phyloP scores from a whole-genome alignment of 2,329 filamentous ascomycete species.

The Aschersonia sp. region DNA sequence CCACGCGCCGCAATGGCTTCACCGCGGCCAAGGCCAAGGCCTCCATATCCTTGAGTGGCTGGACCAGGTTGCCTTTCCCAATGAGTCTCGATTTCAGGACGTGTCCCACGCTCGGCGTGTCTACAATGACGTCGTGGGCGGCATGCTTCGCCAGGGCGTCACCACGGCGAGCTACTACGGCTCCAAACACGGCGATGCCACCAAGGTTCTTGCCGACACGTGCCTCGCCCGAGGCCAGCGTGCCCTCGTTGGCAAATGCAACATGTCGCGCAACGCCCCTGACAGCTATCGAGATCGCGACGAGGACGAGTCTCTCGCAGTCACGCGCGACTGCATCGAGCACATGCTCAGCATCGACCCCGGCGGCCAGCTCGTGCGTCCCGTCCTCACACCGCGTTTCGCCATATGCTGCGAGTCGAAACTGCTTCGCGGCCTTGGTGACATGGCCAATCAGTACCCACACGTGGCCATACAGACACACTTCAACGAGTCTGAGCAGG shows the following conservation, averaged over 20 bases:
- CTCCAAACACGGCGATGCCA: slow-evolving; percentile 40
- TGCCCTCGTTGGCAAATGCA: slow-evolving; percentile 47
- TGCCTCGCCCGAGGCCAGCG: slow-evolving; percentile 40
- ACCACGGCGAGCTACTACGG: slow-evolving; percentile 49
- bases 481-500: slow-evolving; percentile 50
- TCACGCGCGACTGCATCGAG: slow-evolving; percentile 33
- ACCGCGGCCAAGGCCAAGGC: slow-evolving; percentile 32
- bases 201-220: slow-evolving; percentile 38
- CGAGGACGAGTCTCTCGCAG: slow-evolving; percentile 29
- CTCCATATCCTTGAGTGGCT: slow-evolving; percentile 49
- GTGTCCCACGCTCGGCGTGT: slow-evolving; percentile 32
- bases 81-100: slow-evolving; percentile 46
- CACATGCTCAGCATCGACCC: slow-evolving; percentile 32
- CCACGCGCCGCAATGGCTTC: slow-evolving; percentile 45
- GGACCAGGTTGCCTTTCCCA: slow-evolving; percentile 46
- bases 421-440: slow-evolving; percentile 40
- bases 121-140: slow-evolving; percentile 38
- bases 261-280: slow-evolving; percentile 43
- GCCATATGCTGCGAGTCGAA: slow-evolving; percentile 43
- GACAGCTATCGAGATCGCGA: slow-evolving; percentile 35
- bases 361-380: slow-evolving; percentile 24
- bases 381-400: slow-evolving; percentile 44
- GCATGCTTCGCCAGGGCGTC: slow-evolving; percentile 45
- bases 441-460: slow-evolving; percentile 31
- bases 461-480: slow-evolving; percentile 49